Percentiles rank a stretch among this genome's conserved stretches.
Evolutionary conservation across 306 rosid species (phyloP).

Genomic region (Gastrolobium bilobum): DNA sequence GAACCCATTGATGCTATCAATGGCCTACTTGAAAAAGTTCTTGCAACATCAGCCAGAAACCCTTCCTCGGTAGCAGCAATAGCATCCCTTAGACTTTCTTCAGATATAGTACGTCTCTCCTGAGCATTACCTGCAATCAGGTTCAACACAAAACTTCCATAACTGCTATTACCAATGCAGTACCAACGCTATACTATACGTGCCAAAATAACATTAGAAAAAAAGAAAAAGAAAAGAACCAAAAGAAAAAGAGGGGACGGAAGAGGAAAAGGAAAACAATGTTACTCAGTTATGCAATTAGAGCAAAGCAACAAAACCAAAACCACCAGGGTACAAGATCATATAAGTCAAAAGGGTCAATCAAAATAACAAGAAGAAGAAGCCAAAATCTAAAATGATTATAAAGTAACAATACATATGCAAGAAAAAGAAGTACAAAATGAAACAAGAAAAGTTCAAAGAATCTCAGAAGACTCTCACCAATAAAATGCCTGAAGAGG

Average conservation of each 20-base stretch:
- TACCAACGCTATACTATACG: neutral
- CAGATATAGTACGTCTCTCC: conserved; percentile 56
- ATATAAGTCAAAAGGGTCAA: conserved; percentile 15
- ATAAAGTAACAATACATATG: neutral
- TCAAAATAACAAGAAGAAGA: conserved; percentile 32
- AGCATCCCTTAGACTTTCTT: conserved; percentile 55
- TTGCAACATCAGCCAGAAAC: conserved; percentile 61
- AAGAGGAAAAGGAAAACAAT: neutral
- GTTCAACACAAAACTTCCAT: conserved; percentile 19
- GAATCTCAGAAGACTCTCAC: conserved; percentile 53
- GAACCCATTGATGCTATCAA: conserved; percentile 64
- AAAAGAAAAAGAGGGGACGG: conserved; percentile 1
- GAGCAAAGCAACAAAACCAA: conserved; percentile 8
- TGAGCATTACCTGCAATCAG: conserved; percentile 59
- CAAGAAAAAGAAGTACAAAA: neutral
- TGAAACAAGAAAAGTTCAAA: neutral
- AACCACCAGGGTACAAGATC: conserved; percentile 12
- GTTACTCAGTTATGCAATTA: neutral
- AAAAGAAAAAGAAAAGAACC: conserved; percentile 8
- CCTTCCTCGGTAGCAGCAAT: conserved; percentile 63
- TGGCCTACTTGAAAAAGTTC: conserved; percentile 51
- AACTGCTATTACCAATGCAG: conserved; percentile 23
- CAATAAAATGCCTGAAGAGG: conserved; percentile 52
- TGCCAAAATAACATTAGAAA: neutral
- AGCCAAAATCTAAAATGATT: neutral